These are phyloP conservation scores for Arabidopsis suecica DNA, from an alignment of 345 rosid genomes.

Conservation along the genomic window DNA sequence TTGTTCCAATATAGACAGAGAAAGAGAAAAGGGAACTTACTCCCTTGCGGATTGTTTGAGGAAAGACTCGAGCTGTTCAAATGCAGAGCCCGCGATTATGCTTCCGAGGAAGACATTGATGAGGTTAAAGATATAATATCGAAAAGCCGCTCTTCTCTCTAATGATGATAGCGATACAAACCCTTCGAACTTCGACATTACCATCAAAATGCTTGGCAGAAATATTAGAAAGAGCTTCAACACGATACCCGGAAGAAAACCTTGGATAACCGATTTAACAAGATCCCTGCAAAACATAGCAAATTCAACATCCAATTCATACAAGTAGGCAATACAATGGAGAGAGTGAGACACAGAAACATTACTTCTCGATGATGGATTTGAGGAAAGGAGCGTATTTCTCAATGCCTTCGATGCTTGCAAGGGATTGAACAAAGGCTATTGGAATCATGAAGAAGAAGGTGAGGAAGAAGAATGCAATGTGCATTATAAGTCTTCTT, in stretches of 20 bases:
- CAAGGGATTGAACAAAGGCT: conserved; percentile 87
- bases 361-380: conserved; percentile 58
- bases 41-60: conserved; percentile 66
- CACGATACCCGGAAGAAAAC: conserved; percentile 87
- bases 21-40: conserved; percentile 47
- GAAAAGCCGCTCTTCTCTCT: conserved; percentile 87
- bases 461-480: conserved; percentile 93
- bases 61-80: conserved; percentile 78
- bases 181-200: conserved; percentile 96
- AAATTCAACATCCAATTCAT: conserved; percentile 17
- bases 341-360: conserved; percentile 1
- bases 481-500: conserved; percentile 75
- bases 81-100: conserved; percentile 73
- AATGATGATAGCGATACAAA: conserved; percentile 77
- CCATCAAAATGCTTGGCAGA: conserved; percentile 88
- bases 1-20: not conserved
- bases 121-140: conserved; percentile 79
- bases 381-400: conserved; percentile 69
- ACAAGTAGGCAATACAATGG: not conserved
- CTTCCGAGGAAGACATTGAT: conserved; percentile 87
- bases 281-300: conserved; percentile 51
- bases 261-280: conserved; percentile 78
- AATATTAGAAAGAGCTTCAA: conserved; percentile 94
- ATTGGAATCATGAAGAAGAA: conserved; percentile 96
- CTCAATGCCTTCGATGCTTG: conserved; percentile 85